Conservation (phyloP, 1,139 yeast genomes). For the Lodderomyces orthopsilosis region DNA sequence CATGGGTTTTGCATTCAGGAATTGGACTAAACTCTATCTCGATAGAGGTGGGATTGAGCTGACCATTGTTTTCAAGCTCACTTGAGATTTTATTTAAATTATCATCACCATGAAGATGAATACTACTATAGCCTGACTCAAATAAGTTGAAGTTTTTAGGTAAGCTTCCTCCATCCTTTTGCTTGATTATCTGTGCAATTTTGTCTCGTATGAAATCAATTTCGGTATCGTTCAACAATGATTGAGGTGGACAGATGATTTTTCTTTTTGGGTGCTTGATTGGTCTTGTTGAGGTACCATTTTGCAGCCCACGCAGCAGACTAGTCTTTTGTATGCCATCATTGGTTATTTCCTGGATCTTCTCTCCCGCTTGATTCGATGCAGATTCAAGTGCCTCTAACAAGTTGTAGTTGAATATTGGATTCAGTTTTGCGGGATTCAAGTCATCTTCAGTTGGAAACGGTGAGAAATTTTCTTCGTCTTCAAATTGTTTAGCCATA, state of each 20-base stretch:
- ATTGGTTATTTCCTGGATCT: conserved; percentile 4
- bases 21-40: conserved; percentile 41
- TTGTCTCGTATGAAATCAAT: conserved; percentile 31
- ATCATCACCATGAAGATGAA: conserved; percentile 40
- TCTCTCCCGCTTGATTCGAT: conserved; percentile 14
- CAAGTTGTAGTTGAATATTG: conserved; percentile 30
- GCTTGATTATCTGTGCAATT: conserved; percentile 25
- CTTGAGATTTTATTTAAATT: conserved; percentile 35
- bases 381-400: conserved; percentile 33
- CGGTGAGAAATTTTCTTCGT: conserved; percentile 27
- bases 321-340: background rate
- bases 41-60: conserved; percentile 29
- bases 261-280: conserved; percentile 4
- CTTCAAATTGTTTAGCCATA: conserved; percentile 26
- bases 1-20: conserved; percentile 34
- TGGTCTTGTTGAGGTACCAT: conserved; percentile 3
- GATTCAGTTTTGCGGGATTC: conserved; percentile 13
- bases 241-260: conserved; percentile 12
- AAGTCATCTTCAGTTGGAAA: conserved; percentile 25
- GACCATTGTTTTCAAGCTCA: conserved; percentile 13
- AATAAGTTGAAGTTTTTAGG: conserved; percentile 36
- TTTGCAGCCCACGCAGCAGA: background rate
- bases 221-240: conserved; percentile 29
- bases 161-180: conserved; percentile 6
- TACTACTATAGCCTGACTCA: conserved; percentile 44